Conservation (phyloP, 2,329 filamentous ascomycete genomes). For the Neonectria ditissima region DNA sequence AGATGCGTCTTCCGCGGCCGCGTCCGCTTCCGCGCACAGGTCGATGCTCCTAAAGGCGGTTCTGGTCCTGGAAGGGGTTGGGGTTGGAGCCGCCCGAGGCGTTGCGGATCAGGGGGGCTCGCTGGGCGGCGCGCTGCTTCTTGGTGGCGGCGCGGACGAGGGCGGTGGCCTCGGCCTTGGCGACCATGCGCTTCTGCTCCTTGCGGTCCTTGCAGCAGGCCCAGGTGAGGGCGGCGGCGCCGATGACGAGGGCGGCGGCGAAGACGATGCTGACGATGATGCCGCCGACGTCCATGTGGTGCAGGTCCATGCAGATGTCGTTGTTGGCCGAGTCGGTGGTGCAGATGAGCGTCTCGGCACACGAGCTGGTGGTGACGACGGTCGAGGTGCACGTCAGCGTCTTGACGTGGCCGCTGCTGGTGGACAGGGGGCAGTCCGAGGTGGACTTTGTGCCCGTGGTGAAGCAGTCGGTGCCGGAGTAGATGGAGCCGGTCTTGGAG, state of each 20-base stretch:
- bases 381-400: slow-evolving; percentile 56
- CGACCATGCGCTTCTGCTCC: slow-evolving; percentile 56
- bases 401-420: slow-evolving; percentile 50
- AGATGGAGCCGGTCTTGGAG: slow-evolving; percentile 23
- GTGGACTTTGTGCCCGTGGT: slow-evolving; percentile 51
- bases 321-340: slow-evolving; percentile 50
- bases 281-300: slow-evolving; percentile 57
- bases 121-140: slow-evolving; percentile 54
- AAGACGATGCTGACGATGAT: slow-evolving; percentile 63
- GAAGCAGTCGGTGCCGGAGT: slow-evolving; percentile 50
- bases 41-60: slow-evolving; percentile 46
- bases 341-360: slow-evolving; percentile 60
- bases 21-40: slow-evolving; percentile 26
- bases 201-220: slow-evolving; percentile 64
- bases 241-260: slow-evolving; percentile 53
- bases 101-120: slow-evolving; percentile 54
- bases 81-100: slow-evolving; percentile 38
- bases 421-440: slow-evolving; percentile 54
- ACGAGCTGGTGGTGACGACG: slow-evolving; percentile 51
- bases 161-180: slow-evolving; percentile 62
- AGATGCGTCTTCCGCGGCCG: slow-evolving; percentile 26
- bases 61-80: slow-evolving; percentile 55
- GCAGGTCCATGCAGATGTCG: slow-evolving; percentile 56
- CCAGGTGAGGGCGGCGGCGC: slow-evolving; percentile 57
- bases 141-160: slow-evolving; percentile 62